Percentiles rank a stretch among this genome's conserved stretches.
Conservation (phyloP, 2,329 filamentous ascomycete species). For the Fusarium transvaalense region DNA sequence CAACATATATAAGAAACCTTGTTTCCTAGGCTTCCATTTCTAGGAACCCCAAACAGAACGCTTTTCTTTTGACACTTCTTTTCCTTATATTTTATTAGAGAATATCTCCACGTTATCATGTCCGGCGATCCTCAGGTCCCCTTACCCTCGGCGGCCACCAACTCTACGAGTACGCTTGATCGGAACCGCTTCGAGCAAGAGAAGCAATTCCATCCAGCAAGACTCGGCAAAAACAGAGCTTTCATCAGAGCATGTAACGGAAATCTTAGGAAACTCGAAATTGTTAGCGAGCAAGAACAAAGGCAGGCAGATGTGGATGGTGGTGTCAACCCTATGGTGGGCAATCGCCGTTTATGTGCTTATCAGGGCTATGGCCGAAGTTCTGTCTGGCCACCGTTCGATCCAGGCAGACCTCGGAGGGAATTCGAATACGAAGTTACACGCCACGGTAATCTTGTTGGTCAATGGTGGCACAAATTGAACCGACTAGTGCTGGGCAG, state of each 20-base stretch:
- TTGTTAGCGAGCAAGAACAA: background rate
- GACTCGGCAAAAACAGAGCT: slow-evolving; percentile 10
- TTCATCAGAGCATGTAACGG: background rate
- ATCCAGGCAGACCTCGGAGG: slow-evolving; percentile 12
- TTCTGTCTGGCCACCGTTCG: slow-evolving; percentile 33
- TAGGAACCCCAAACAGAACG: background rate
- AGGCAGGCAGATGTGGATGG: background rate
- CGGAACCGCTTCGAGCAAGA: background rate
- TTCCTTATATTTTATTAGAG: background rate
- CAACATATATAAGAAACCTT: background rate
- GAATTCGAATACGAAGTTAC: slow-evolving; percentile 2
- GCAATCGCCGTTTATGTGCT: background rate
- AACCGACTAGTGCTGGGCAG: slow-evolving; percentile 16
- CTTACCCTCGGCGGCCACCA: background rate
- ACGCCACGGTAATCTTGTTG: background rate
- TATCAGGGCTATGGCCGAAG: slow-evolving; percentile 10
- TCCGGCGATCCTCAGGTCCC: background rate
- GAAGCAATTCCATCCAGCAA: background rate
- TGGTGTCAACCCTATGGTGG: background rate
- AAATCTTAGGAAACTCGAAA: background rate
- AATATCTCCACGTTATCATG: background rate
- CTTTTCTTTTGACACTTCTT: no score
- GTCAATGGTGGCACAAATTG: slow-evolving; percentile 9
- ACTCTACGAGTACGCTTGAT: no score
- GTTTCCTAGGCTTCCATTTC: background rate